Conservation (phyloP, 2,329 filamentous ascomycete genomes). For the Neocucurbitaria cava region DNA sequence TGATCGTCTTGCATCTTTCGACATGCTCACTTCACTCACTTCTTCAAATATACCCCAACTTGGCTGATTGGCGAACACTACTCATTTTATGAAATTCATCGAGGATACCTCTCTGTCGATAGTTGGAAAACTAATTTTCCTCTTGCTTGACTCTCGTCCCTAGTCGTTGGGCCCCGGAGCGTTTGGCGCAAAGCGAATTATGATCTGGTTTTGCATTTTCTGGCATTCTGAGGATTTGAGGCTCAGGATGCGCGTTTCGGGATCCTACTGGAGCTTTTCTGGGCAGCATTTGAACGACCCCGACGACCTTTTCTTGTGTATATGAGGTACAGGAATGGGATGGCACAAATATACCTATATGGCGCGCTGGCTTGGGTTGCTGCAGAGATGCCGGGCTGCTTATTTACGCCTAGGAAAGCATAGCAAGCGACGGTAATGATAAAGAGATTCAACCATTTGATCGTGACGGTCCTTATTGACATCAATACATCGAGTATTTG, state of each 20-base stretch:
- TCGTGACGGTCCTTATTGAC: background rate
- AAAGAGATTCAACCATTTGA: background rate
- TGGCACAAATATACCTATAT: background rate
- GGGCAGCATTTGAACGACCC: slow-evolving; percentile 20
- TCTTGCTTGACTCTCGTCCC: background rate
- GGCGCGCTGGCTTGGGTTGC: background rate
- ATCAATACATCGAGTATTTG: background rate
- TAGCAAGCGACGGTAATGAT: background rate
- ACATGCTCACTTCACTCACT: background rate
- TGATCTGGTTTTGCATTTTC: slow-evolving; percentile 1
- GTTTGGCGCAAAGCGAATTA: slow-evolving; percentile 24
- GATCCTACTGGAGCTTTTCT: slow-evolving; percentile 1
- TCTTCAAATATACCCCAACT: slow-evolving; percentile 27
- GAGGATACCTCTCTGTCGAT: too few species aligned
- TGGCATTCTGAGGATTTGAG: slow-evolving; percentile 7
- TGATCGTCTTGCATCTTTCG: background rate
- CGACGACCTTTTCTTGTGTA: slow-evolving; percentile 19
- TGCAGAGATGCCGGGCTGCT: slow-evolving; percentile 1
- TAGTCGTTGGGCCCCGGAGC: slow-evolving; percentile 21
- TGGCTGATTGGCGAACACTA: slow-evolving; percentile 6
- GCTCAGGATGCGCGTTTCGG: background rate
- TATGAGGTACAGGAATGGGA: slow-evolving; percentile 10
- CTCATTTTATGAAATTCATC: slow-evolving; percentile 11
- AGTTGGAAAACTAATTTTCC: background rate
- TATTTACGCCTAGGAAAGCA: background rate